phyloP scores from a whole-genome alignment of 257 asterid species.

The Apocynum venetum region DNA sequence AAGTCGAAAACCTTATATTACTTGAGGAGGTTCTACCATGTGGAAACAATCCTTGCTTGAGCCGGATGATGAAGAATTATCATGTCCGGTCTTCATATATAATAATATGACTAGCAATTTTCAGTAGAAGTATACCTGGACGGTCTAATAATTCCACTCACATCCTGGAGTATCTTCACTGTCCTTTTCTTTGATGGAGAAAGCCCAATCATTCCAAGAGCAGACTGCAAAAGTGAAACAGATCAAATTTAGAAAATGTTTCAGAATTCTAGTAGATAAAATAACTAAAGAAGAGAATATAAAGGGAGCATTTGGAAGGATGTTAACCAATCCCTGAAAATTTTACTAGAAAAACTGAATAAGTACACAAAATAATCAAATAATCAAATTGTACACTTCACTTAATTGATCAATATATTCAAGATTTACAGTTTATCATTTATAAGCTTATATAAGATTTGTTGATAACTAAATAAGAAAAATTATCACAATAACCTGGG shows the following conservation, averaged over 20 bases:
- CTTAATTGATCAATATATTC: not conserved
- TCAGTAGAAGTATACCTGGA: slow-evolving; percentile 48
- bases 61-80: too few relatives aligned
- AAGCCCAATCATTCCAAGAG: slow-evolving; percentile 55
- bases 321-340: not conserved
- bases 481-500: not conserved
- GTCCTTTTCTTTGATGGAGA: slow-evolving; percentile 64
- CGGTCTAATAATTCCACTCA: slow-evolving; percentile 71
- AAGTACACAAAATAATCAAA: not conserved
- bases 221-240: slow-evolving; percentile 31
- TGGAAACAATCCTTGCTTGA: too few relatives aligned
- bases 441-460: not conserved
- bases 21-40: too few relatives aligned
- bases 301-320: not conserved
- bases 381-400: not conserved
- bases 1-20: too few relatives aligned
- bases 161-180: slow-evolving; percentile 63
- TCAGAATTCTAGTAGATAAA: not conserved
- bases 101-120: not conserved
- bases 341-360: not conserved
- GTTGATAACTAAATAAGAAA: too few relatives aligned
- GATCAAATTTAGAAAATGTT: slow-evolving; percentile 7
- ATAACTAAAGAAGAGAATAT: not conserved
- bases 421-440: not conserved
- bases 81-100: too few relatives aligned